Base-by-base conservation (phyloP, 2,329 filamentous ascomycete genomes). In the Pseudopyricularia javanii region DNA sequence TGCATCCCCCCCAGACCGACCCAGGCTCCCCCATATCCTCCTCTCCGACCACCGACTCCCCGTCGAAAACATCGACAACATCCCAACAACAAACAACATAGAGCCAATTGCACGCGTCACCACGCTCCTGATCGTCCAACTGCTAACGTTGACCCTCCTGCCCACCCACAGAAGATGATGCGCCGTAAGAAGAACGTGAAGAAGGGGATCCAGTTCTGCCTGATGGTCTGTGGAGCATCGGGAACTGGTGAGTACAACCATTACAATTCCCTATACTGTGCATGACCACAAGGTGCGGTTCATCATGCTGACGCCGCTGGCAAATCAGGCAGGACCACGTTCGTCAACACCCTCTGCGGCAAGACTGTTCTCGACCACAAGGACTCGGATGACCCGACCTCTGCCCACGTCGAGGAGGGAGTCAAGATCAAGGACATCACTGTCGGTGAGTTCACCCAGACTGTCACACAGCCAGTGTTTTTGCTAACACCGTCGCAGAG, bases 171-270 rank as follows among this genome's bases (percentile, higher is more conserved):
- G 83, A 88, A 94, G 74, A 93, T 95, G 87, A 91, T 96, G 70
- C 91, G 93, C 75, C 86, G 89, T 74, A 98, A 98, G 91, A 98
- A 98, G 88, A 97, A 98, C 82, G 91, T 98, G 76, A 96, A 96
- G 87, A 96, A 96, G 83, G 93, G 93, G 69, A 97, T 98, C 68
- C 93, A 98, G 80, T 98, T 98, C 79, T 97, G 91, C 73, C 75
- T 98, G 82, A 98, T 98, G 93, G 93, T 98, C 66, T 97, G 93
- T 70, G 93, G 93, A 77, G 93, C 93, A 69, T 97, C 91, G 63
- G 93, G 93, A 72, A 97, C 93, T 73, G 93, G 90, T 95, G 83
- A 66, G 80, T 74, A 55, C 55, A 55, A 53, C 58, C 53, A 54
- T 56, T 55, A 54, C 54, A 37, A 58, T 49, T 30, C 20, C 22